These are phyloP conservation scores for Globisporangium okanoganense DNA, from an alignment of 352 stramenopile genomes.

Conservation along the genomic window DNA sequence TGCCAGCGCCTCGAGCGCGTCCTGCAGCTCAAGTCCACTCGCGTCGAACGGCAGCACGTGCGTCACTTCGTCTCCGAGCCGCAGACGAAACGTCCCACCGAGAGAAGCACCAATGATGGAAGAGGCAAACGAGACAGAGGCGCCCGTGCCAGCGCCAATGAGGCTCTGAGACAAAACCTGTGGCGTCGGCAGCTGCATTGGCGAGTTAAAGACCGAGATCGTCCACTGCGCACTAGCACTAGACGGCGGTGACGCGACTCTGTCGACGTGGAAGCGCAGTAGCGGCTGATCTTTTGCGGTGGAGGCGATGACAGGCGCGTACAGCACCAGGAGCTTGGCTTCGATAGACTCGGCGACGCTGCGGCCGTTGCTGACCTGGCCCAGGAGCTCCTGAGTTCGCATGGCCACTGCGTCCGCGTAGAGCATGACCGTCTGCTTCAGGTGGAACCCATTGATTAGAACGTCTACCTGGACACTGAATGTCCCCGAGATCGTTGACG, in stretches of 20 bases:
- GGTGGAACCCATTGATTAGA: neutral
- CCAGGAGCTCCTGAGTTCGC: slow-evolving; percentile 23
- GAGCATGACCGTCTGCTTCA: slow-evolving; percentile 5
- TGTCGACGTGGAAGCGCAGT: slow-evolving; percentile 22
- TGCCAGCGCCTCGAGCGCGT: slow-evolving; percentile 28
- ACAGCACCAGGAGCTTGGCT: slow-evolving; percentile 18
- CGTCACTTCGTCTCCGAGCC: slow-evolving; percentile 20
- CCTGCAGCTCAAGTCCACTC: slow-evolving; percentile 21
- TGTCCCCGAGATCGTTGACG: slow-evolving; percentile 15
- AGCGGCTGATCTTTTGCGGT: neutral
- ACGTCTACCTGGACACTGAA: slow-evolving; percentile 21
- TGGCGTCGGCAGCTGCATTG: slow-evolving; percentile 5
- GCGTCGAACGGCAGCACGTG: slow-evolving; percentile 2
- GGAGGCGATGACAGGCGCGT: slow-evolving; percentile 1
- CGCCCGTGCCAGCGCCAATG: neutral
- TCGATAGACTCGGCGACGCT: slow-evolving; percentile 29
- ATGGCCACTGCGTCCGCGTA: slow-evolving; percentile 29
- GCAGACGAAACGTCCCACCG: slow-evolving; percentile 26
- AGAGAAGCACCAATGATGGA: slow-evolving; percentile 8
- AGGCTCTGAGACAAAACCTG: slow-evolving; percentile 3
- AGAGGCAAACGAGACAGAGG: neutral
- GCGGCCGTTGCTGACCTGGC: slow-evolving; percentile 21
- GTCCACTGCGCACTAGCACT: slow-evolving; percentile 9
- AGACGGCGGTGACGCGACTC: neutral
- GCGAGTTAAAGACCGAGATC: slow-evolving; percentile 8